These are phyloP conservation scores for Diutina scorzettiae DNA, from an alignment of 1,139 yeast genomes.

Conservation along the genomic window DNA sequence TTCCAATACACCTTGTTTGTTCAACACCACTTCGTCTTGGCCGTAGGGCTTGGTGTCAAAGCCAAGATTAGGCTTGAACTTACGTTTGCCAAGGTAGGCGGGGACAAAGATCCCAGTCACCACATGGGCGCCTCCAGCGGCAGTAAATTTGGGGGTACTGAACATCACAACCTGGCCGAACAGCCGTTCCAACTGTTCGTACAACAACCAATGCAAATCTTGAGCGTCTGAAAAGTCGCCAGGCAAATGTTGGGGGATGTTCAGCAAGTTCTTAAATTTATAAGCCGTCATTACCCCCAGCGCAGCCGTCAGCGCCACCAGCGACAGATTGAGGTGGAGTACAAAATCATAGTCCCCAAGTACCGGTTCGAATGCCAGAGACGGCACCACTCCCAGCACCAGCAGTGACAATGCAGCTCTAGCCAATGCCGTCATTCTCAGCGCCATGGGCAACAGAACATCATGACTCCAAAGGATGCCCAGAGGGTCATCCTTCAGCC, in stretches of 20 bases:
- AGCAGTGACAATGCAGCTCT: conserved; percentile 46
- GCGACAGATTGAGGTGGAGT: conserved; percentile 38
- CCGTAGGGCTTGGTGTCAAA: conserved; percentile 59
- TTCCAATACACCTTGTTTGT: conserved; percentile 60
- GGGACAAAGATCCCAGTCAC: conserved; percentile 80
- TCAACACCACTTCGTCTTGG: conserved; percentile 47
- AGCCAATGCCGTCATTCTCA: conserved; percentile 79
- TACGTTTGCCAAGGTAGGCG: conserved; percentile 38
- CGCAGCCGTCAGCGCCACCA: conserved; percentile 24
- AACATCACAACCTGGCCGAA: conserved; percentile 48
- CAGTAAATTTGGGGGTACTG: conserved; percentile 43
- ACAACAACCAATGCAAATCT: conserved; percentile 46
- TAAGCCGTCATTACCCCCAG: conserved; percentile 46
- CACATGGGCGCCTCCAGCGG: conserved; percentile 39
- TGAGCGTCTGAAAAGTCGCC: conserved; percentile 32
- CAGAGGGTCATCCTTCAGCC: conserved; percentile 67
- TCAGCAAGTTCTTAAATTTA: conserved; percentile 51
- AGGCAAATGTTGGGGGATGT: conserved; percentile 27
- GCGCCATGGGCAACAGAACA: conserved; percentile 65
- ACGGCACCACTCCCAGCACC: conserved; percentile 34
- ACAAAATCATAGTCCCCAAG: conserved; percentile 75
- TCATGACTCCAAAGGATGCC: conserved; percentile 77
- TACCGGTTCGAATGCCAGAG: conserved; percentile 55
- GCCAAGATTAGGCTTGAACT: conserved; percentile 72
- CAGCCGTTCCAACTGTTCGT: conserved; percentile 43